These are phyloP conservation scores for Ogataea dorogensis DNA, from an alignment of 805 yeast species.

Conservation along the genomic window DNA sequence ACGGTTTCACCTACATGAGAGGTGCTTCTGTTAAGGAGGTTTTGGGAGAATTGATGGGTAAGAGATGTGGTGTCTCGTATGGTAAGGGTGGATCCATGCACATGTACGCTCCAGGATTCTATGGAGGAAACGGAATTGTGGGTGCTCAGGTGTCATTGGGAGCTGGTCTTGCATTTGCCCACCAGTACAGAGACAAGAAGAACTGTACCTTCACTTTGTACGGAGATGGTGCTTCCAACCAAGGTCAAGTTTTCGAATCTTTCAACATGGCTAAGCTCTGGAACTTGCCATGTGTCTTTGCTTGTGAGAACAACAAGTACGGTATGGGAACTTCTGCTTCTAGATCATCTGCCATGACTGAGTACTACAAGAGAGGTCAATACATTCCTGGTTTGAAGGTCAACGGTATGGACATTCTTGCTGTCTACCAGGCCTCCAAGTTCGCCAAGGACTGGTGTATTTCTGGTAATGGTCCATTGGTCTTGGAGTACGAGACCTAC, in stretches of 20 bases:
- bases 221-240: constrained; percentile 99
- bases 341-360: constrained; percentile 94
- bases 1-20: constrained; percentile 96
- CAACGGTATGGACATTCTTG: constrained; percentile 97
- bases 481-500: constrained; percentile 95
- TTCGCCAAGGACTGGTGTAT: constrained; percentile 96
- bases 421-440: constrained; percentile 92
- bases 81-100: constrained; percentile 99
- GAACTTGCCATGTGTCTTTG: constrained; percentile 91
- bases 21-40: constrained; percentile 90
- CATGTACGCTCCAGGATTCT: constrained; percentile 92
- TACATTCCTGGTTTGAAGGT: constrained; percentile 98
- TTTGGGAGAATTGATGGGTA: constrained; percentile 95
- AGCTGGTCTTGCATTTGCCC: constrained; percentile 97
- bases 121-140: constrained; percentile 99
- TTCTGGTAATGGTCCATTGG: constrained; percentile 93
- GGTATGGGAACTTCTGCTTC: constrained; percentile 99
- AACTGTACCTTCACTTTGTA: constrained; percentile 85
- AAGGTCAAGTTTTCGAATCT: constrained; percentile 97
- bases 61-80: constrained; percentile 88
- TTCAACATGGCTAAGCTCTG: constrained; percentile 99
- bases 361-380: constrained; percentile 98
- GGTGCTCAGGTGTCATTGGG: constrained; percentile 99
- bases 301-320: constrained; percentile 98
- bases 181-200: constrained; percentile 80